Conservation (phyloP, 257 asterid genomes). For the Solanum bulbocastanum region DNA sequence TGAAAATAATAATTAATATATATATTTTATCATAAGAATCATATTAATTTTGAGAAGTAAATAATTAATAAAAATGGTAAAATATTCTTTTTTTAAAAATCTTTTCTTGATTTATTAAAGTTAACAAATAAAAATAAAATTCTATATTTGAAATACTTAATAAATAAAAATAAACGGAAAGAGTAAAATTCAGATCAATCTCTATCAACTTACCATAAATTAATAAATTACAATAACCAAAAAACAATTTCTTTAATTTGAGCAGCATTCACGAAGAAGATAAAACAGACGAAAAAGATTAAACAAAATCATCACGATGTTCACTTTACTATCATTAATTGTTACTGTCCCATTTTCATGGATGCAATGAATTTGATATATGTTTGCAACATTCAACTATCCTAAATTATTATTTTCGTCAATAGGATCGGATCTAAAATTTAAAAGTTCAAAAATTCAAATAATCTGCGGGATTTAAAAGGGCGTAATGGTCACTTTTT, state of each 20-base stretch:
- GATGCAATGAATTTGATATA: neutral
- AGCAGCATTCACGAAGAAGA: neutral
- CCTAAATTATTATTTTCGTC: neutral
- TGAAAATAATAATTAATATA: neutral
- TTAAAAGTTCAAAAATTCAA: neutral
- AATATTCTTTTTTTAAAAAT: no score
- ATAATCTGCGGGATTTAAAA: neutral
- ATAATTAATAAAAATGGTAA: neutral
- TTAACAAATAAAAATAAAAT: no score
- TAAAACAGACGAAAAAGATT: neutral
- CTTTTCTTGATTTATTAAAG: neutral
- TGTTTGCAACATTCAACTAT: neutral
- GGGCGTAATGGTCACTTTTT: neutral
- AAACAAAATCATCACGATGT: neutral
- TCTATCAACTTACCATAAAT: neutral
- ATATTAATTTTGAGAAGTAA: neutral
- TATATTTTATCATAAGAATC: neutral
- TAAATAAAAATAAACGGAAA: rapidly evolving
- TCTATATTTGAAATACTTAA: no score
- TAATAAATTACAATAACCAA: neutral
- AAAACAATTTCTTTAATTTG: neutral
- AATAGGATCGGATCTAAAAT: neutral
- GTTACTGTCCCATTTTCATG: neutral
- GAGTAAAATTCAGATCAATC: neutral
- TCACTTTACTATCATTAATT: neutral